Evolutionary conservation across 2,329 filamentous ascomycete species (phyloP).

Genomic region (Periconia macrospinosa): DNA sequence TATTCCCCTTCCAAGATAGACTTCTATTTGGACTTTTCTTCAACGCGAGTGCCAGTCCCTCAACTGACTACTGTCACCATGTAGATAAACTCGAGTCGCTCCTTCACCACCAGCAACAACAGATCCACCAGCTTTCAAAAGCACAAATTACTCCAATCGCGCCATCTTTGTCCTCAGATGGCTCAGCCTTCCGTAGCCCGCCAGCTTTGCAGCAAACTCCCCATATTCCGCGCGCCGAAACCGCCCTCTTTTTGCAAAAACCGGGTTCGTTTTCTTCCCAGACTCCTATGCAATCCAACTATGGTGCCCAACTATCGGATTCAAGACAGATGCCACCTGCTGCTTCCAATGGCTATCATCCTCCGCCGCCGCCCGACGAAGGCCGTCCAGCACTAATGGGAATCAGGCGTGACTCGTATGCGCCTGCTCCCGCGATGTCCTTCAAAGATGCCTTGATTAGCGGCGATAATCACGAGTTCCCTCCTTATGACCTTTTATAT

Average conservation of each 20-base stretch:
- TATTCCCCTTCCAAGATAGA: too few species aligned
- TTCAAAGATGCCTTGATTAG: slow-evolving; percentile 26
- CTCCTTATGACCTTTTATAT: slow-evolving; percentile 63
- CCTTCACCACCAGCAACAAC: slow-evolving; percentile 48
- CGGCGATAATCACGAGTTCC: slow-evolving; percentile 50
- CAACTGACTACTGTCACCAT: slow-evolving; percentile 6
- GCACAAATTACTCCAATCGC: slow-evolving; percentile 24
- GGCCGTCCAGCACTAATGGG: slow-evolving; percentile 25
- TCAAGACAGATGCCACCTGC: slow-evolving; percentile 24
- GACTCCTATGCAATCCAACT: slow-evolving; percentile 32
- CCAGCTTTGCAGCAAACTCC: slow-evolving; percentile 43
- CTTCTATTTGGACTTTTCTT: too few species aligned
- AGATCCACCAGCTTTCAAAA: slow-evolving; percentile 48
- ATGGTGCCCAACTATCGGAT: slow-evolving; percentile 43
- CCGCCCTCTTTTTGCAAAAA: slow-evolving; percentile 51
- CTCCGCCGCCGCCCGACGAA: slow-evolving; percentile 17
- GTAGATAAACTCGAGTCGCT: slow-evolving; percentile 51
- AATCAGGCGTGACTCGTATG: slow-evolving; percentile 34
- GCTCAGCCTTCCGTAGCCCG: slow-evolving; percentile 37
- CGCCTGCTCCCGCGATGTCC: slow-evolving; percentile 7
- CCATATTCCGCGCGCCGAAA: slow-evolving; percentile 48
- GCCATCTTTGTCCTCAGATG: slow-evolving; percentile 34
- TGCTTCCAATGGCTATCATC: slow-evolving; percentile 32
- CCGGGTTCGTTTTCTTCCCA: slow-evolving; percentile 41
- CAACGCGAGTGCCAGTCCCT: too few species aligned